phyloP scores from a whole-genome alignment of 495 filamentous ascomycete species.

The Diplogelasinospora grovesii region DNA sequence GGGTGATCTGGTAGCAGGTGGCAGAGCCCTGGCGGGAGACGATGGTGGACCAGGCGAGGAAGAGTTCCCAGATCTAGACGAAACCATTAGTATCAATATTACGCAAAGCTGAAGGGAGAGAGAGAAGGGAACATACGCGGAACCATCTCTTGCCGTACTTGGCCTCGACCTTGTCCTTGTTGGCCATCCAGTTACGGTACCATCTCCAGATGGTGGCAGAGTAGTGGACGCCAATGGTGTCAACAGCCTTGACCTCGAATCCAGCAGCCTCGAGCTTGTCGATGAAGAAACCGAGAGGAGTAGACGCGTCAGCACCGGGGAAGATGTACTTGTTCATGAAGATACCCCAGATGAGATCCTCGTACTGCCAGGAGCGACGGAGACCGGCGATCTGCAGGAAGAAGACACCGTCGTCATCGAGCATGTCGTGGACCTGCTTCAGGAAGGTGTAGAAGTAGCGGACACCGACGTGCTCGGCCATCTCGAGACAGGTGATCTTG shows the following conservation, averaged over 20 bases:
- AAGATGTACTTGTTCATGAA: slow-evolving; percentile 95
- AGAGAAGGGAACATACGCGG: slow-evolving; percentile 58
- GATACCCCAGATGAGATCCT: slow-evolving; percentile 80
- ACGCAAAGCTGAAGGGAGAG: not conserved
- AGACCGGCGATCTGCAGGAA: slow-evolving; percentile 81
- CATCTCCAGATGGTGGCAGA: slow-evolving; percentile 95
- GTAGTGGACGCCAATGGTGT: slow-evolving; percentile 95
- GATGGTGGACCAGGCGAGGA: slow-evolving; percentile 91
- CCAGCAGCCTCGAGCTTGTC: slow-evolving; percentile 66
- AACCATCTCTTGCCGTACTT: slow-evolving; percentile 97
- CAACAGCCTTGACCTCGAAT: slow-evolving; percentile 69
- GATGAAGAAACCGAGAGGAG: slow-evolving; percentile 67
- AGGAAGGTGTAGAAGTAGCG: slow-evolving; percentile 63
- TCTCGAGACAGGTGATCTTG: slow-evolving; percentile 85
- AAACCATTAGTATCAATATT: not conserved
- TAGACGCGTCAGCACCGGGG: slow-evolving; percentile 80
- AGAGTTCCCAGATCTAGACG: slow-evolving; percentile 94
- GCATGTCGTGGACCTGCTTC: slow-evolving; percentile 73
- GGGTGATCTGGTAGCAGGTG: slow-evolving; percentile 90
- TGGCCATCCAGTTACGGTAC: slow-evolving; percentile 98
- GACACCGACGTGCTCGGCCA: slow-evolving; percentile 87
- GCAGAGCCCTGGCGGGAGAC: slow-evolving; percentile 86
- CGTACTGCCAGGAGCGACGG: slow-evolving; percentile 79
- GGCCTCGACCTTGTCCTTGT: slow-evolving; percentile 86
- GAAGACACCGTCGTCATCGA: slow-evolving; percentile 78